phyloP scores from a whole-genome alignment of 106 monocot species.

The Iris macrosiphon region DNA sequence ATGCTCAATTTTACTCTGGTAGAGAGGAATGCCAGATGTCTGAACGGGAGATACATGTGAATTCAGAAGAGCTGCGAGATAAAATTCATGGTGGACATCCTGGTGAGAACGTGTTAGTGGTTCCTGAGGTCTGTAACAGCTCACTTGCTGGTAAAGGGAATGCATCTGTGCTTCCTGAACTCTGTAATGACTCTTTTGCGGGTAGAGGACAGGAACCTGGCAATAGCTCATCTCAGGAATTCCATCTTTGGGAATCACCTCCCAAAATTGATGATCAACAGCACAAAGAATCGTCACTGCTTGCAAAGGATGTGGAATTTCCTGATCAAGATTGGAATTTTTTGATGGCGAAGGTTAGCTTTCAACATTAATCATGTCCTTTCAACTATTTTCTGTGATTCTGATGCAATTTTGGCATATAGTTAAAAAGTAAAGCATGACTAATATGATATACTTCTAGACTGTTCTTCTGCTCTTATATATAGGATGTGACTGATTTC shows the following conservation, averaged over 20 bases:
- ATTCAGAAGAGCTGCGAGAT: conserved; percentile 11
- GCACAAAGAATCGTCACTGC: not conserved
- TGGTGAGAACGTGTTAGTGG: conserved; percentile 12
- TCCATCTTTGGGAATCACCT: not conserved
- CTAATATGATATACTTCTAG: too few species aligned
- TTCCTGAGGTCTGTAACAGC: conserved; percentile 6
- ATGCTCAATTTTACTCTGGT: too few species aligned
- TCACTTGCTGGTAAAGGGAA: too few species aligned
- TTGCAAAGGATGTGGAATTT: conserved; percentile 5
- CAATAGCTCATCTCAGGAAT: not conserved
- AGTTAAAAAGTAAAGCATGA: too few species aligned
- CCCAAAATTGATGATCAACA: conserved; percentile 4
- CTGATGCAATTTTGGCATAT: too few species aligned
- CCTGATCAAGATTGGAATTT: not conserved
- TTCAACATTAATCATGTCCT: not conserved
- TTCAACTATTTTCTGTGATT: not conserved
- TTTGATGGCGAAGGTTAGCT: conserved; percentile 22
- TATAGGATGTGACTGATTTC: too few species aligned
- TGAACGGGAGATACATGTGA: conserved; percentile 33
- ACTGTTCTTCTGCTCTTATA: too few species aligned
- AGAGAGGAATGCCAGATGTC: conserved; percentile 25
- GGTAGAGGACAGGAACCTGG: not conserved
- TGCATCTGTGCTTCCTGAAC: too few species aligned
- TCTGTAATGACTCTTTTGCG: too few species aligned
- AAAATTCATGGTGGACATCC: not conserved